A percentile compares a stretch with the other conserved stretches of the same genome.
Conservation (phyloP, 163 green algal genomes). For the Scenedesmus sp. region DNA sequence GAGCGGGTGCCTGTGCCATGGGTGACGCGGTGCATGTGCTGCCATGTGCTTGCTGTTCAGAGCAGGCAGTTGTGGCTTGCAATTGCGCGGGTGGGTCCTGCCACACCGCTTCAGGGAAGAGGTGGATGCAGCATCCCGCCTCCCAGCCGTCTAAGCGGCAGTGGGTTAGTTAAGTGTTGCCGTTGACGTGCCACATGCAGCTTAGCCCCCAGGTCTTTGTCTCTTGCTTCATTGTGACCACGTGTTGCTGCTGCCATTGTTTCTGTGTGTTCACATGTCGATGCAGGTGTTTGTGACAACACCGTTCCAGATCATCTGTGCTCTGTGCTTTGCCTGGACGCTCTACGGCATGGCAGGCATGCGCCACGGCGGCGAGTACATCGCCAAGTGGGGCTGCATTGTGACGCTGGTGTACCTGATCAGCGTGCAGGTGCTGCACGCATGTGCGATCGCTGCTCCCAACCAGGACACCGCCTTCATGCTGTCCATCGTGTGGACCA, state of each 20-base stretch:
- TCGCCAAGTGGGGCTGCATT: constrained; percentile 27
- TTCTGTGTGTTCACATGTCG: not conserved
- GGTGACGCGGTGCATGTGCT: not conserved
- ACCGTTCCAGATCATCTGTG: constrained; percentile 56
- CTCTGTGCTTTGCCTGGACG: constrained; percentile 50
- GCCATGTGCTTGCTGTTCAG: not conserved
- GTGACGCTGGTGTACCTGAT: constrained; percentile 65
- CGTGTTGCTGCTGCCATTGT: not conserved
- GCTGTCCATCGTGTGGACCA: constrained; percentile 73
- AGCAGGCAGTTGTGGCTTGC: no score
- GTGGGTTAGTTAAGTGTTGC: no score
- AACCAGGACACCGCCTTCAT: constrained; percentile 78
- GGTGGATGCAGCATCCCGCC: no score
- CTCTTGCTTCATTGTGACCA: not conserved
- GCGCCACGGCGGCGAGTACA: not conserved
- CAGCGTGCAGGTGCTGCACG: constrained; percentile 69
- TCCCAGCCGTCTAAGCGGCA: no score
- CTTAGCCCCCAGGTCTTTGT: no score
- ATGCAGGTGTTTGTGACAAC: constrained; percentile 55
- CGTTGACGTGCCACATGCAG: no score
- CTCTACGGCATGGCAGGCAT: constrained; percentile 62
- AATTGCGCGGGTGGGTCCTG: no score
- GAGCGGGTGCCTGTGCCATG: not conserved
- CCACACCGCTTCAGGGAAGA: no score
- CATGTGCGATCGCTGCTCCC: constrained; percentile 57